Base-by-base conservation (phyloP, 495 filamentous ascomycete species). In the Tuber umbilicatum region DNA sequence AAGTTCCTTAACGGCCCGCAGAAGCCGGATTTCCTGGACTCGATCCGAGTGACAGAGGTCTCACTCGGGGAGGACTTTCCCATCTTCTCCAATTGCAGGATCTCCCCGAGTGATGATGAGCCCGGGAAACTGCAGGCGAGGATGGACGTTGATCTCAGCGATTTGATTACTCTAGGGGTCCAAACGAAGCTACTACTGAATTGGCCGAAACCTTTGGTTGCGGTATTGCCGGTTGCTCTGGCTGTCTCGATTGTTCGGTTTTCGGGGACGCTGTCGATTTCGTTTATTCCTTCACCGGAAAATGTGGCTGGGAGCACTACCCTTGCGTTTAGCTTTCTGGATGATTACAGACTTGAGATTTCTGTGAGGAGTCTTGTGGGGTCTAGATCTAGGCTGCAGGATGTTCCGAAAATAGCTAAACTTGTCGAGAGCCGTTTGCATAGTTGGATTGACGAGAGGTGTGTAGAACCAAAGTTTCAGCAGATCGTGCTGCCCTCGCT, bases 21-120 rank as follows among this genome's bases (percentile, higher is more conserved):
- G 76, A 93, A 94, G 70, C 96, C 95, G 1, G 91, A 93, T 69
- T 99, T 96, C 82, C 85, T 98, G 21, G 94, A 94, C 83, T 92
- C 94, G 80, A 97, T 99, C 73, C 89, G 89, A 40, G 92, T 99
- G 67, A 97, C 94, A 2, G 95, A 99, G 83, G 89, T 99, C 73
- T 93, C 89, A 27, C 86, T 99, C 0, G 95, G 95, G 31, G 95
- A 99, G 78, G 96, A 98, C 77, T 99, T 98, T 76, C 95, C 95
- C 12, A 99, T 99, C 27, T 97, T 99, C 84, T 97, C 94, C 86
- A 99, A 99, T 83, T 98, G 95, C 83, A 90, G 96, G 73, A 92
- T 99, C 70, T 92, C 93, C 37, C 92, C 92, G 5, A 90, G 92
- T 0, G 93, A 96, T 76, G 92, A 93, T 75, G 90, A 90, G 68